Base-by-base conservation (phyloP, 352 stramenopile genomes). In the Globisporangium lucens region DNA sequence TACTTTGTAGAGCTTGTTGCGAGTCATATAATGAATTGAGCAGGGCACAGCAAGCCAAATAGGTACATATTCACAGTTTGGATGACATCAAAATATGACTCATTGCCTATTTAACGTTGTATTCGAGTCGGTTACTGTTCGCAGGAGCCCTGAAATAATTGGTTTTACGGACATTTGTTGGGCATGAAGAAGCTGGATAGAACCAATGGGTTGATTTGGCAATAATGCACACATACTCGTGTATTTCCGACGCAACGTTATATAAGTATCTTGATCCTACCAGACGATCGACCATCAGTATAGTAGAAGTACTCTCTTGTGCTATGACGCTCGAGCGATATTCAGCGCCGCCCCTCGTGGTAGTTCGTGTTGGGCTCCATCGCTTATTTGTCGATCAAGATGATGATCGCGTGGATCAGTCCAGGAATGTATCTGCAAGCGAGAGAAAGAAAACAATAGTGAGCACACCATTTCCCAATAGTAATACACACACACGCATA, bases 381-480 rank as follows among this genome's bases (percentile, higher is more conserved):
- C 4, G 22, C 8, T 51, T 82, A 91, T 70, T 89, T 70, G 69
- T 80, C 83, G 41, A 89, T 75, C 36, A 91, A 73, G 61, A 91
- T 91, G 68, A 90, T 90, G 43, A 91, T 76, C 13, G 83, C 83
- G 66, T 91, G 83, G 65, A 91, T 89, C 65, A 91, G 70, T 10
- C 83, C 83, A 22, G 82, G 82, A 56, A 90, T 77, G 71, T 89
- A 89, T 7, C 81, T 89, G 61, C 3, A 35, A 24, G 24, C 20
- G 17, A 46, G 4, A 58, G 13, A n/a, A 3, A 15, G 29, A 8
- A 7, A 38, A 69, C n/a, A 59, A 27, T 57, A 47, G 15, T 49
- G 12, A 49, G 41, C 41, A 49, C 15, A 20, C 33, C 2, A 58
- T 56, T 36, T 2, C 27, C 30, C 22, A n/a, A n/a, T n/a, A n/a